Evolutionary conservation across 805 yeast species (phyloP), one percentile per base, ranked within the genome.

Genomic region (Cyberlindnera nakhonratchasimensis): DNA sequence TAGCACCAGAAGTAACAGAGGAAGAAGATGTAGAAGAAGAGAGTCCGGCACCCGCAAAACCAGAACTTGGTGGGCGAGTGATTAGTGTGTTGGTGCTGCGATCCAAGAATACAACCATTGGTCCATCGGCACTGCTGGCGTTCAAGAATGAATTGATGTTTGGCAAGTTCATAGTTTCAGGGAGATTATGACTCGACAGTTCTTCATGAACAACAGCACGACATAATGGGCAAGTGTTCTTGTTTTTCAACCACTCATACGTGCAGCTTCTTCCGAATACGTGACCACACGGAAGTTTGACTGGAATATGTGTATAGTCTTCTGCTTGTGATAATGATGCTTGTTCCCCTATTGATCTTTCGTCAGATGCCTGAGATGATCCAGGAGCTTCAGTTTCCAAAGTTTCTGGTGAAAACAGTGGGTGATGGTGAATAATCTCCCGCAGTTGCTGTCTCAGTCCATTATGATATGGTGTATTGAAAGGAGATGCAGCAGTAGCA

Each of bases 191-290:
- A 5, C 22, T 20, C 5, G 38, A 14, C 7, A 41, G 20, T 10
- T 50, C 54, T 13, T 45, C 37, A 22, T 58, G 53, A 8, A 54
- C 53, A 17, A 72, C 66, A 14, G 69, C 69, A 44, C 98, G 78
- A 60, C 99, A 91, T 35, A 91, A 64, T 0, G 99, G 99, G 61
- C 98, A 90, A 3, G 51, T 41, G 34, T 36, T 41, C 19, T 45
- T 40, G 8, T 43, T 25, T n/a, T 6, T 75, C 38, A 91, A 74
- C 99, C 99, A 91, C 53, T 83, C 86, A 44, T 71, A 75, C 19
- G 89, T 67, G 66, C 99, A 91, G n/a, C 77, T 74, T 47, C 80
- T 73, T 6, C 99, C 98, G 68, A 93, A 91, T 0, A 80, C 58
- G 58, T 91, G 99, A 8, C 79, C 79, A 62, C 99, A 91, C 0